Base-by-base conservation (phyloP, 257 asterid species). In the Ilex asprella region DNA sequence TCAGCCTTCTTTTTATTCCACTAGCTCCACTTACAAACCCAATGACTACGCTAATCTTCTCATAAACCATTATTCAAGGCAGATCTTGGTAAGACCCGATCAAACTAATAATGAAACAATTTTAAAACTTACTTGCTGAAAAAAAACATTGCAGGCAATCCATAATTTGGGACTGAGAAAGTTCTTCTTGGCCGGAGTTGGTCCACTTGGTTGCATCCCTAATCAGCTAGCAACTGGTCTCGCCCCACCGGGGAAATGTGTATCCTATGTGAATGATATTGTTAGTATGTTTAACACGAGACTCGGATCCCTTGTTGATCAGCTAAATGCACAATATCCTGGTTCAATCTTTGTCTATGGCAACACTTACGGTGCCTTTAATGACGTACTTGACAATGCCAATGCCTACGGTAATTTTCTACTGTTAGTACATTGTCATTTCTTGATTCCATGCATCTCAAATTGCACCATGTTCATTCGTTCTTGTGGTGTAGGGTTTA, bases 121-220 rank as follows among this genome's bases (percentile, higher is more conserved):
- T 21, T 21, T 21, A 21, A 21, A 21, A 21, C 27, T 0, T 21
- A 21, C 27, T 21, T 21, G 1, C 27, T 21, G 27, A 21, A 21
- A 11, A 5, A 50, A 4, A 44, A 44, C 50, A 44, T 44, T 61
- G 59, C 69, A 88, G 94, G 87, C 74, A 12, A 78, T 88, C 5
- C 83, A 72, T 10, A 73, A 67, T 39, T 74, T 78, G 30, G 96
- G 96, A 21, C 74, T 83, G 0, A 68, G 79, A 54, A 88, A 86
- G 58, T 86, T 88, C 60, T 6, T 88, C 2, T 53, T 86, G 16
- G 96, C 72, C 6, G 92, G 90, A 4, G 71, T 88, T 2, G 92
- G 92, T 14, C 95, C 96, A 2, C 84, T 88, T 2, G 96, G 96
- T 2, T 88, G 96, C 81, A 86, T 86, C 30, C 96, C 96, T 7